Percentiles rank a stretch among this genome's conserved stretches.
Evolutionary conservation across 2,329 filamentous ascomycete species (phyloP).

Genomic region (Botryosphaeria dothidea): DNA sequence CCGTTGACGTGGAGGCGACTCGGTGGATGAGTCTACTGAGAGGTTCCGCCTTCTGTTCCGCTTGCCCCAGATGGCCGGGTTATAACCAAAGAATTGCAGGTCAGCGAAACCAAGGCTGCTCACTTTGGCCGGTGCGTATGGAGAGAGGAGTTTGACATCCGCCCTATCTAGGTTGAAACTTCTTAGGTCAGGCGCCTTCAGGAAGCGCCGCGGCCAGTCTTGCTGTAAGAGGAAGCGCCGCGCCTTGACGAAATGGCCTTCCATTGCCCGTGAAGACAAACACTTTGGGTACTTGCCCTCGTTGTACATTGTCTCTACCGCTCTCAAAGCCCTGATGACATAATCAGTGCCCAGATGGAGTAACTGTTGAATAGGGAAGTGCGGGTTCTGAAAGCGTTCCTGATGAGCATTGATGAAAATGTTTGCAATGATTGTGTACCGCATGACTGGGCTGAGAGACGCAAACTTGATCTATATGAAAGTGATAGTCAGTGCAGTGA

Average conservation of each 20-base stretch:
- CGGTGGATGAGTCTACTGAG: no score
- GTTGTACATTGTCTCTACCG: neutral
- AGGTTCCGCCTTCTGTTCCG: no score
- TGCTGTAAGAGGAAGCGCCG: neutral
- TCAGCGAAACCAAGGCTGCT: neutral
- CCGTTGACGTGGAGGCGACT: no score
- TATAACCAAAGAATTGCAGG: neutral
- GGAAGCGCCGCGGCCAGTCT: neutral
- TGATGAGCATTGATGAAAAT: neutral
- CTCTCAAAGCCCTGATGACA: neutral
- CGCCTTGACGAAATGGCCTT: neutral
- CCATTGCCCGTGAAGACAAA: neutral
- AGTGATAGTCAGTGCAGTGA: neutral
- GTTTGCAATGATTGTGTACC: constrained; percentile 3
- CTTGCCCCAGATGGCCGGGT: neutral
- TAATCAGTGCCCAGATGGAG: neutral
- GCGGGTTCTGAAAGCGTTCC: neutral
- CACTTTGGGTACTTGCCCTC: neutral
- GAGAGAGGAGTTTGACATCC: no score
- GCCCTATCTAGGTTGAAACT: no score
- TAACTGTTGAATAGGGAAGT: neutral
- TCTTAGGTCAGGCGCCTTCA: neutral
- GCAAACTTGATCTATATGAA: neutral
- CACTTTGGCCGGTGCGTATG: neutral
- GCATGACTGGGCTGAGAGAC: neutral